Percentiles rank a stretch among this genome's conserved stretches.
Evolutionary conservation across 805 yeast species (phyloP).

Genomic region (Wickerhamomyces pijperi): DNA sequence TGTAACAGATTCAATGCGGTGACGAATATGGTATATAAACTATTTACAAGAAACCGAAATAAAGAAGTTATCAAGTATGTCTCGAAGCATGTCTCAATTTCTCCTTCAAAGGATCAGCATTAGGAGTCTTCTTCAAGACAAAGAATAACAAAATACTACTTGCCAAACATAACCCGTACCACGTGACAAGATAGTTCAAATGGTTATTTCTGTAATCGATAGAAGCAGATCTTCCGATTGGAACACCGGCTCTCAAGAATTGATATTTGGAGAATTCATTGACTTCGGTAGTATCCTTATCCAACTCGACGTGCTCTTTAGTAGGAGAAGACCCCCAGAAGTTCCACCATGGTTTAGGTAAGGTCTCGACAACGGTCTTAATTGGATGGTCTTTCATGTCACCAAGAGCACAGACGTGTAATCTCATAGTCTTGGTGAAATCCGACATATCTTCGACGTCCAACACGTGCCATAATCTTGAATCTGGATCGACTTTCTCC

Average conservation of each 20-base stretch:
- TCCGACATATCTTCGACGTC: slow-evolving; percentile 76
- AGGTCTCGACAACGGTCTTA: slow-evolving; percentile 23
- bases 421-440: slow-evolving; percentile 53
- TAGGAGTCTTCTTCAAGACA: slow-evolving; percentile 33
- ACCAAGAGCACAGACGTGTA: slow-evolving; percentile 65
- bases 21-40: no score
- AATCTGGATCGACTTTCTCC: slow-evolving; percentile 55
- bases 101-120: slow-evolving; percentile 29
- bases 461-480: slow-evolving; percentile 65
- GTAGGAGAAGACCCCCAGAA: slow-evolving; percentile 13
- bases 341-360: slow-evolving; percentile 20
- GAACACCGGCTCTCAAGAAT: slow-evolving; percentile 75
- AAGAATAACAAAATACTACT: slow-evolving; percentile 56
- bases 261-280: slow-evolving; percentile 42
- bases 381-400: slow-evolving; percentile 54
- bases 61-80: slow-evolving; percentile 4
- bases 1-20: no score
- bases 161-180: slow-evolving; percentile 81
- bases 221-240: slow-evolving; percentile 74
- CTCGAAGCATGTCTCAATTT: slow-evolving; percentile 39
- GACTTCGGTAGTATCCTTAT: slow-evolving; percentile 8
- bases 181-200: slow-evolving; percentile 82
- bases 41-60: no score
- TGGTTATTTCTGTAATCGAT: slow-evolving; percentile 82
- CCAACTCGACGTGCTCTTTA: slow-evolving; percentile 1